These are phyloP conservation scores for Saraca asoca DNA, from an alignment of 331 rosid genomes.

Conservation along the genomic window DNA sequence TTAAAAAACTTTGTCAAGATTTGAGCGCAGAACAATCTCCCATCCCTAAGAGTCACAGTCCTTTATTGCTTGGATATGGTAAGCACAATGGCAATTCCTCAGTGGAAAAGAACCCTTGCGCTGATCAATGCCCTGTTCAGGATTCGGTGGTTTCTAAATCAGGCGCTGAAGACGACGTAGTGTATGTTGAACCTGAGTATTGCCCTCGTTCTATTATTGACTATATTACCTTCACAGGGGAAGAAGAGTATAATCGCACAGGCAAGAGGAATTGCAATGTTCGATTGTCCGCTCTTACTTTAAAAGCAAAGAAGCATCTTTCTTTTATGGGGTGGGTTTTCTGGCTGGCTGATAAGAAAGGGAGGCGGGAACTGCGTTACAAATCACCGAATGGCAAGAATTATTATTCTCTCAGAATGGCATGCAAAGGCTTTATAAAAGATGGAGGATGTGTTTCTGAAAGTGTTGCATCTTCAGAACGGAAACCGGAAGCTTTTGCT, in stretches of 20 bases:
- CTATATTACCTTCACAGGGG: constrained; percentile 30
- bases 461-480: not conserved
- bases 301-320: constrained; percentile 55
- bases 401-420: constrained; percentile 51
- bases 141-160: not conserved
- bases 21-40: no score
- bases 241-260: not conserved
- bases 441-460: constrained; percentile 13
- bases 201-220: constrained; percentile 53
- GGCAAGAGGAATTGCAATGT: not conserved
- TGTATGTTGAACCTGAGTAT: constrained; percentile 4
- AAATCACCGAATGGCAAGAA: constrained; percentile 49
- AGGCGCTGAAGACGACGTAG: not conserved
- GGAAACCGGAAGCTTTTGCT: not conserved
- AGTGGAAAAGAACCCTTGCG: no score
- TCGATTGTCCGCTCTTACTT: not conserved
- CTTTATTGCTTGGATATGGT: no score
- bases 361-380: constrained; percentile 54
- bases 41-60: no score
- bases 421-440: constrained; percentile 51
- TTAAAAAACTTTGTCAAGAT: no score
- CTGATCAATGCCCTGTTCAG: not conserved
- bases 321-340: constrained; percentile 53
- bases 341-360: constrained; percentile 31
- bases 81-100: no score